Evolutionary conservation across 257 asterid species (phyloP).

Genomic region (Nicotiana noctiflora): DNA sequence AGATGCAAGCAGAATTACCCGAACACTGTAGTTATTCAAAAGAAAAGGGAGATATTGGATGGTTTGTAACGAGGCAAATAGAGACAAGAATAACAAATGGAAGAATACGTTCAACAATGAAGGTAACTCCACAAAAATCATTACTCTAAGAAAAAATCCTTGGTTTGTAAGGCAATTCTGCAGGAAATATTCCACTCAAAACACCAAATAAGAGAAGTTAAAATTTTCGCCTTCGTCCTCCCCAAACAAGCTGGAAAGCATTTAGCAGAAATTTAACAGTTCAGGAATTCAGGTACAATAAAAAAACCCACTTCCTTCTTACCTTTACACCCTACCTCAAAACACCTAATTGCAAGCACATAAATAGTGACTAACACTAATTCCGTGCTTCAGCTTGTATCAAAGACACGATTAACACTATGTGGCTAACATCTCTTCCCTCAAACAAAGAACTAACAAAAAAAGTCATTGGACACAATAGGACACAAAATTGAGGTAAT

Average conservation of each 20-base stretch:
- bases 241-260: not conserved
- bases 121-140: too few species aligned
- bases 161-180: too few species aligned
- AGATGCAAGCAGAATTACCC: too few species aligned
- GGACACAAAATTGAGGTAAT: not conserved
- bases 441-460: not conserved
- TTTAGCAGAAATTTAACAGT: not conserved
- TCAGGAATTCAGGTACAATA: not conserved
- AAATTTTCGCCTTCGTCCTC: too few species aligned
- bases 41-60: too few species aligned
- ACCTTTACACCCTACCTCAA: not conserved
- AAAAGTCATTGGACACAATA: not conserved
- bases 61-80: too few species aligned
- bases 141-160: too few species aligned
- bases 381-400: not conserved
- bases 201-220: too few species aligned
- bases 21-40: too few species aligned
- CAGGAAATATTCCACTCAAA: too few species aligned
- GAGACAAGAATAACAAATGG: too few species aligned
- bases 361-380: not conserved
- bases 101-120: too few species aligned
- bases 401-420: not conserved
- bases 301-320: not conserved
- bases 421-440: not conserved
- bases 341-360: not conserved